Evolutionary conservation across 2,329 filamentous ascomycete species (phyloP), one percentile per base, ranked within the genome.

Genomic region (Venturiaceae sp.): DNA sequence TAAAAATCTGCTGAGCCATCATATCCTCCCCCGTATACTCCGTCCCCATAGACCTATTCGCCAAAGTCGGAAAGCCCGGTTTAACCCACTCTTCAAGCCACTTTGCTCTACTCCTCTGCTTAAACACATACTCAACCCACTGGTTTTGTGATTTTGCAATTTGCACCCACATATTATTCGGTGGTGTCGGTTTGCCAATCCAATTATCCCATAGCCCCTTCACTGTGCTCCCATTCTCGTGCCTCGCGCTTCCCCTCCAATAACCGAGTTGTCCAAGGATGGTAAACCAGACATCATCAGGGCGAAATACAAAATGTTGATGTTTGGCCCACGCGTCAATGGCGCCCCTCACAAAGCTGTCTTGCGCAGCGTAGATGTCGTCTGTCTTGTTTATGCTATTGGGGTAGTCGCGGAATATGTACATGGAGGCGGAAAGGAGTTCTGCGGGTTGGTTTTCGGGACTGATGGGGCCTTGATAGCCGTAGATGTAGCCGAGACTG

Each of bases 11-110:
- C 0, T 75, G 75, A 13, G 14, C 23, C 44, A 16, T 50, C 76
- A 58, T 75, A 73, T 46, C 60, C 60, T 23, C 62, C 0, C 75
- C 76, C 73, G 78, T 77, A 11, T n/a, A 11, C n/a, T n/a, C n/a
- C 36, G 36, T 39, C n/a, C 36, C 36, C 36, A 39, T 39, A 39
- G 72, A 78, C 72, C 26, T 76, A 60, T 16, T 77, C 69, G 37
- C 70, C 71, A 3, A 74, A 72, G 33, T 68, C 64, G 0, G 11
- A 9, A 23, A 11, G 11, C 11, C 21, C 44, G 44, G 14, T 11
- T 16, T 62, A 58, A 77, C 69, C 75, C 76, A 79, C 23, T 69
- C 66, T 13, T 66, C 59, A 26, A 78, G 62, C 74, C 74, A 77
- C 1, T 61, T 60, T 6, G 72, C 74, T 39, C 36, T 39, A 39